These are phyloP conservation scores for Aechmea fasciata DNA, from an alignment of 176 grass and related monocot species.

Conservation along the genomic window DNA sequence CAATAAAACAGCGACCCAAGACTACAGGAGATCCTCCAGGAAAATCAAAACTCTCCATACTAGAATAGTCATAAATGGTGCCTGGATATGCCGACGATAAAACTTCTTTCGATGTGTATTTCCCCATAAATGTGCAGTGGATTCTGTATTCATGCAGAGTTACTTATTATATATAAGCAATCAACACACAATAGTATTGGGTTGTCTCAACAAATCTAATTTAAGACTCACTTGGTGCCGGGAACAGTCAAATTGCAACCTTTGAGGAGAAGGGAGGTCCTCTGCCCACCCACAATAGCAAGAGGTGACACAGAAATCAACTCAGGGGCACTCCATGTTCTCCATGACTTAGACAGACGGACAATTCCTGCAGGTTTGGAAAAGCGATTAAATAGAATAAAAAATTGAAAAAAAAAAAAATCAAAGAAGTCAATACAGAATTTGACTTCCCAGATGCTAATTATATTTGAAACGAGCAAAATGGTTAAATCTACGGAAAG, in stretches of 20 bases:
- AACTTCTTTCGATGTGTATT: conserved; percentile 87
- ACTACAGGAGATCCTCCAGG: conserved; percentile 49
- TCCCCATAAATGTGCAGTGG: conserved; percentile 75
- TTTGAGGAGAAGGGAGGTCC: conserved; percentile 65
- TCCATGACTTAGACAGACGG: conserved; percentile 85
- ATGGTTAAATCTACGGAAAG: too few relatives aligned
- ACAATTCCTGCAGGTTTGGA: conserved; percentile 47
- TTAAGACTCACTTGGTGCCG: conserved; percentile 74
- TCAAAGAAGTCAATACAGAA: conserved; percentile 9
- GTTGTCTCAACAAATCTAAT: background rate
- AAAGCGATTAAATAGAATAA: conserved; percentile 14
- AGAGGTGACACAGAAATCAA: conserved; percentile 83
- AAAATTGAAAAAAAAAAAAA: conserved; percentile 1
- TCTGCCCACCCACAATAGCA: conserved; percentile 69
- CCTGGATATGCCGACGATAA: conserved; percentile 80
- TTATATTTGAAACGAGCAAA: too few relatives aligned
- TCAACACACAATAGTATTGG: background rate
- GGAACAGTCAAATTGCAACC: conserved; percentile 91
- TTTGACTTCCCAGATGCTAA: too few relatives aligned
- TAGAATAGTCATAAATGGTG: conserved; percentile 98
- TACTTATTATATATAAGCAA: conserved; percentile 5
- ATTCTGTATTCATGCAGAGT: conserved; percentile 48
- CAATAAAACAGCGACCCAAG: conserved; percentile 82
- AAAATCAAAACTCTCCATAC: conserved; percentile 81
- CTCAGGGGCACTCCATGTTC: conserved; percentile 87